Conservation (phyloP, 345 rosid genomes). For the Salix exigua region DNA sequence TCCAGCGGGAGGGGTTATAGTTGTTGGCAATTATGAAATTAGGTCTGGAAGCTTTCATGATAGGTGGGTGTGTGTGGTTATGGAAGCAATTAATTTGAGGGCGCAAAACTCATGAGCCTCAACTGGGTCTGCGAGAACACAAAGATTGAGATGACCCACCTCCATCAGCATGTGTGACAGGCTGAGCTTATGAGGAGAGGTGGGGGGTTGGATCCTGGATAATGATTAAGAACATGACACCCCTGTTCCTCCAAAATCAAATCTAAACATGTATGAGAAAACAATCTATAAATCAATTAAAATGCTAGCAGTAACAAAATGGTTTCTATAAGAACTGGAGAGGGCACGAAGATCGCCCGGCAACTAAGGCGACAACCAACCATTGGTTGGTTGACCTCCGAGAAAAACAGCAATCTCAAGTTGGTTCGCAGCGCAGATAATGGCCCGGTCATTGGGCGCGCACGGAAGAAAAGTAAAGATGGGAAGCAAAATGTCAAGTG, state of each 20-base stretch:
- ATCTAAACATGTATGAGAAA: background rate
- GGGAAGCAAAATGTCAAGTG: background rate
- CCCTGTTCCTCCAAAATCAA: too few relatives aligned
- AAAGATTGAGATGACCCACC: constrained; percentile 24
- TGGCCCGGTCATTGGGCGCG: background rate
- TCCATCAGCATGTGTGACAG: background rate
- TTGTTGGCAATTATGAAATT: constrained; percentile 21
- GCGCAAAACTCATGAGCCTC: constrained; percentile 9
- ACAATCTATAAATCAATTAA: too few relatives aligned
- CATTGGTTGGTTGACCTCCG: background rate
- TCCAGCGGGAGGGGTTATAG: background rate
- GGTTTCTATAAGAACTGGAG: background rate
- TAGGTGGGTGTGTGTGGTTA: constrained; percentile 23
- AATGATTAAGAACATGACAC: background rate
- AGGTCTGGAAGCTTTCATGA: background rate
- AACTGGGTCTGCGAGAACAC: constrained; percentile 2
- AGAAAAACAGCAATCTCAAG: background rate
- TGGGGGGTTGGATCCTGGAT: constrained; percentile 3
- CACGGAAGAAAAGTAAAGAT: background rate
- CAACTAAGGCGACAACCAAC: background rate
- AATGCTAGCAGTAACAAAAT: background rate
- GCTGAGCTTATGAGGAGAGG: background rate
- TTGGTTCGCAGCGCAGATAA: background rate
- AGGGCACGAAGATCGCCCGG: background rate
- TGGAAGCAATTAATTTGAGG: constrained; percentile 15